Conservation (phyloP, 1,284 basidiomycete species). For the Malassezia slooffiae region DNA sequence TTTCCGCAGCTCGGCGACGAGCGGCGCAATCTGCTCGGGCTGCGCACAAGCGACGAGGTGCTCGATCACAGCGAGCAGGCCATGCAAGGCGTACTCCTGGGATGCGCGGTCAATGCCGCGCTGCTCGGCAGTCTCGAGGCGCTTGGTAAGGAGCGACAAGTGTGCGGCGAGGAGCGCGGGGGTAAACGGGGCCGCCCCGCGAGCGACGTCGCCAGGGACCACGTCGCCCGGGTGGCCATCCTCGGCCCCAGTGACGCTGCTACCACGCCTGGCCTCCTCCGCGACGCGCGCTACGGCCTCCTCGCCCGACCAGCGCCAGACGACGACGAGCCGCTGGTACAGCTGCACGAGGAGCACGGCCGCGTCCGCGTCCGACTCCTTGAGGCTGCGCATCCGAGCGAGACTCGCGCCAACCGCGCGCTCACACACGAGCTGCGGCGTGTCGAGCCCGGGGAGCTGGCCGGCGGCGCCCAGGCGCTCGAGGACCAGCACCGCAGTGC, state of each 20-base stretch:
- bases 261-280: too few relatives aligned
- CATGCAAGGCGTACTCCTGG: constrained; percentile 38
- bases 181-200: constrained; percentile 3
- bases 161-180: constrained; percentile 33
- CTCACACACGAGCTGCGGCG: constrained; percentile 8
- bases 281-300: too few relatives aligned
- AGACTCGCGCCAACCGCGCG: constrained; percentile 22
- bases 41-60: constrained; percentile 37
- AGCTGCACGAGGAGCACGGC: constrained; percentile 26
- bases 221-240: not conserved
- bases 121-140: constrained; percentile 26
- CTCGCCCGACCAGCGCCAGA: too few relatives aligned
- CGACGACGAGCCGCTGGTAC: constrained; percentile 16
- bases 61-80: constrained; percentile 42
- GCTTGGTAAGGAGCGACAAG: constrained; percentile 33
- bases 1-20: not conserved
- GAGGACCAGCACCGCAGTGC: constrained; percentile 22
- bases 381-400: constrained; percentile 19
- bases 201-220: not conserved
- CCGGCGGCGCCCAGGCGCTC: constrained; percentile 19
- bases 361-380: constrained; percentile 24
- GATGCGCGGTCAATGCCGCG: constrained; percentile 32
- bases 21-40: too few relatives aligned
- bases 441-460: constrained; percentile 23
- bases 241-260: too few relatives aligned